Evolutionary conservation across 371 early-diverging fungal species (phyloP).

Genomic region (Basidiobolus meristosporus): DNA sequence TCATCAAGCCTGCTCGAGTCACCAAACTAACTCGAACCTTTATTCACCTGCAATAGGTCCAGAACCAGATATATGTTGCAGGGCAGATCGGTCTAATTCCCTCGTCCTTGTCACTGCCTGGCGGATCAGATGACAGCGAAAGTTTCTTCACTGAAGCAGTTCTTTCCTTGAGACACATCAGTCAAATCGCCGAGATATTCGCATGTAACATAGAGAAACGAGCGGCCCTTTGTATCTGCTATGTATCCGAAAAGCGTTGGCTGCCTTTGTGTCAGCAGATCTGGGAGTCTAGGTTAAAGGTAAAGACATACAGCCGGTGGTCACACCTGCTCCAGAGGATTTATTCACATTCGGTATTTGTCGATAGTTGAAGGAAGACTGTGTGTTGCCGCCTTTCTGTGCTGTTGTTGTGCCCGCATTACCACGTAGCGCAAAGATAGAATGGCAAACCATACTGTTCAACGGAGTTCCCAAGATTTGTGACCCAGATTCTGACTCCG

Average conservation of each 20-base stretch:
- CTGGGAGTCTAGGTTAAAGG: too few species aligned
- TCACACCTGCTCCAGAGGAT: too few species aligned
- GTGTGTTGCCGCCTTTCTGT: conserved; percentile 12
- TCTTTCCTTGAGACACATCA: conserved; percentile 21
- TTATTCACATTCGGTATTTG: too few species aligned
- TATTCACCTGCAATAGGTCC: conserved; percentile 10
- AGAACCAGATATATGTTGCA: conserved; percentile 36
- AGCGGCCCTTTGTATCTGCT: conserved; percentile 18
- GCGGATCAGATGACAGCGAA: conserved; percentile 4
- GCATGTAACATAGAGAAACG: conserved; percentile 9
- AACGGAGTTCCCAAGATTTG: too few species aligned
- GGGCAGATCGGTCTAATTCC: conserved; percentile 66
- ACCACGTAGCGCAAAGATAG: conserved; percentile 31
- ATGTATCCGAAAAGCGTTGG: conserved; percentile 12
- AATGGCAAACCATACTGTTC: conserved; percentile 22
- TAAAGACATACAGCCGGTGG: too few species aligned
- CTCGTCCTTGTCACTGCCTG: conserved; percentile 26
- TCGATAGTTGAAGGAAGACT: conserved; percentile 4
- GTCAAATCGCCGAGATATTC: conserved; percentile 14
- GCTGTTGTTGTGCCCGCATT: conserved; percentile 30
- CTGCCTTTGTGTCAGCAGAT: conserved; percentile 12
- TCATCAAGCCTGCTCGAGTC: too few species aligned
- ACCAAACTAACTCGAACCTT: too few species aligned
- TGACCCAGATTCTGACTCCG: too few species aligned
- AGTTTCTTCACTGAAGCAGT: conserved; percentile 9